Conservation (phyloP, 805 yeast genomes). For the Yamadazyma sp. region DNA sequence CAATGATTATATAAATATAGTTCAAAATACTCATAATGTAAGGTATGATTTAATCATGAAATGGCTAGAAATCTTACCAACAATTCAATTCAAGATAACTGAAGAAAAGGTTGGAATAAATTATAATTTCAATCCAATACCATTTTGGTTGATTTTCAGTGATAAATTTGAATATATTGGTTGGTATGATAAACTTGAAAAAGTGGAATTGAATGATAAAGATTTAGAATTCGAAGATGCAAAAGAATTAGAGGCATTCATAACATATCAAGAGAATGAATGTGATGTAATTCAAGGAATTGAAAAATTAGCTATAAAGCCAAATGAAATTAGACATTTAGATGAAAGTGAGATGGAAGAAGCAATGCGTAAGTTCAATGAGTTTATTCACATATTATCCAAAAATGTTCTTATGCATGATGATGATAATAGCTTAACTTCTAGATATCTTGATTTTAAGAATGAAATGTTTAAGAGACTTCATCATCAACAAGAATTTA, state of each 20-base stretch:
- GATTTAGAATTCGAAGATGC: constrained; percentile 23
- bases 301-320: constrained; percentile 13
- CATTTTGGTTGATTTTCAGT: constrained; percentile 14
- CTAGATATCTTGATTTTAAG: constrained; percentile 10
- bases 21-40: constrained; percentile 11
- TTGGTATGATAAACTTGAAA: constrained; percentile 16
- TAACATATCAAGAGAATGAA: constrained; percentile 23
- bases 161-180: constrained; percentile 8
- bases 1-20: constrained; percentile 9
- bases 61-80: constrained; percentile 29
- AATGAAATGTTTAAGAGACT: no score
- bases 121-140: constrained; percentile 11
- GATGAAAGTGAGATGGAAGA: not conserved
- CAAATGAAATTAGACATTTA: constrained; percentile 2
- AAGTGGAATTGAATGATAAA: constrained; percentile 12
- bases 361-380: constrained; percentile 9
- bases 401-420: constrained; percentile 1
- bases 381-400: constrained; percentile 7
- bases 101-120: constrained; percentile 8
- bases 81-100: constrained; percentile 17
- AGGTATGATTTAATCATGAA: constrained; percentile 14
- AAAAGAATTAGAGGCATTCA: constrained; percentile 20
- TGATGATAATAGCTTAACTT: constrained; percentile 1
- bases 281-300: constrained; percentile 25
- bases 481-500: constrained; percentile 9